Percentiles rank a stretch among this genome's conserved stretches.
phyloP scores from a whole-genome alignment of 306 rosid species.

The Potentilla sterilis region DNA sequence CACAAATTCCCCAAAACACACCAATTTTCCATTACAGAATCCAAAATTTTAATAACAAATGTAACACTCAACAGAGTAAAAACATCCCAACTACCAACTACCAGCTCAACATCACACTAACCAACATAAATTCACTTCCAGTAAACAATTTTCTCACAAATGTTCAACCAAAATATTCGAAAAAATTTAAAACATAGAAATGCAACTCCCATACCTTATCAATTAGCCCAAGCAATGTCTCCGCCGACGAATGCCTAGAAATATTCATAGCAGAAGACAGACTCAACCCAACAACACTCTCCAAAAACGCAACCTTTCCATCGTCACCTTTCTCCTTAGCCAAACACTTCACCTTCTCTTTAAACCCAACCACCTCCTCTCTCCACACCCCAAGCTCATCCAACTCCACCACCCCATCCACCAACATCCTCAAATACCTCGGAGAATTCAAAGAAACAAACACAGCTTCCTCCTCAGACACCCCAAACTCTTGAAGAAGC shows the following conservation, averaged over 20 bases:
- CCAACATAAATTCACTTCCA: neutral
- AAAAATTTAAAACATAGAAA: neutral
- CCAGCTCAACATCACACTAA: neutral
- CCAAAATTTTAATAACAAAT: neutral
- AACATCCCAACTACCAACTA: neutral
- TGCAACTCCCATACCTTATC: slow-evolving; percentile 35
- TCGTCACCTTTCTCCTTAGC: slow-evolving; percentile 67
- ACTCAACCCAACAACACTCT: slow-evolving; percentile 65
- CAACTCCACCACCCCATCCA: slow-evolving; percentile 67
- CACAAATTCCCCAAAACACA: neutral
- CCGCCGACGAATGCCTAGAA: slow-evolving; percentile 56
- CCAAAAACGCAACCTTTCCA: slow-evolving; percentile 77
- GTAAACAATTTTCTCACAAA: neutral
- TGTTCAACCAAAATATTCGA: neutral
- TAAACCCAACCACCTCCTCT: slow-evolving; percentile 34
- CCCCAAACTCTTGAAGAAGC: slow-evolving; percentile 49
- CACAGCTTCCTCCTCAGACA: slow-evolving; percentile 48
- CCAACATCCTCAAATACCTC: slow-evolving; percentile 55
- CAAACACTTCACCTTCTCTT: slow-evolving; percentile 51
- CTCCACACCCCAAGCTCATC: slow-evolving; percentile 59
- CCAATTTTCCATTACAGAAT: neutral
- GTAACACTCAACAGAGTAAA: neutral
- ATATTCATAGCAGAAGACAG: slow-evolving; percentile 78
- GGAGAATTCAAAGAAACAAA: slow-evolving; percentile 53
- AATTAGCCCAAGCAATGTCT: slow-evolving; percentile 57